Evolutionary conservation across 495 filamentous ascomycete genomes (phyloP), one percentile per base, ranked within the genome.

Genomic region (Hypoxylon intermedium): DNA sequence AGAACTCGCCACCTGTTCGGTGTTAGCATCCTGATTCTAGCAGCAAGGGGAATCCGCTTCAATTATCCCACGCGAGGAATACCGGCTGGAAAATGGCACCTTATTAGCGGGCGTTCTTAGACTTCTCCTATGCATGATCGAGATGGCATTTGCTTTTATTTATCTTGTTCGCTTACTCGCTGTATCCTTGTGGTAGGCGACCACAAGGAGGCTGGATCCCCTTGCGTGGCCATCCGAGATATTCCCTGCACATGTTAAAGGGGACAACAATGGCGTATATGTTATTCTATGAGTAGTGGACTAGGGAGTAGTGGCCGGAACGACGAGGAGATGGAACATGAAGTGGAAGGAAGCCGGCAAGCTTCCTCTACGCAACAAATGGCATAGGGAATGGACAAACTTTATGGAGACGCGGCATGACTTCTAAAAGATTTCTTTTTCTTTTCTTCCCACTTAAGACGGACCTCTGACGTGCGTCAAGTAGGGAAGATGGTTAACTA

Each of bases 91-190:
- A 62, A 60, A 70, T 62, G 60, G 59, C 58, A 64, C 45, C 47
- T 50, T 53, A 51, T 47, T 50, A 58, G 49, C 52, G 53, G 59
- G 63, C 67, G 63, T 72, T 73, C 72, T 75, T 78, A 75, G 73
- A 74, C 70, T 74, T 75, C 72, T 72, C 68, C 73, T 75, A 72
- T 80, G 74, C 77, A 79, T 79, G 74, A 76, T 73, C 58, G 65
- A 71, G 71, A 72, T 50, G 67, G 69, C 69, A 64, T 68, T 69
- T 72, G 63, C 63, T 74, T 70, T 66, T 70, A 65, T 56, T 63
- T 69, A 60, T 71, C 60, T 70, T 72, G 64, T 70, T 68, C 72
- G 65, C 66, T 71, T 66, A 70, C 67, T 72, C 66, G 67, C 65
- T 67, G 70, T 63, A 52, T 70, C 70, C 69, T 65, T 67, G 73